Evolutionary conservation across 1,284 basidiomycete species (phyloP).

Genomic region (Amylostereum chailletii): DNA sequence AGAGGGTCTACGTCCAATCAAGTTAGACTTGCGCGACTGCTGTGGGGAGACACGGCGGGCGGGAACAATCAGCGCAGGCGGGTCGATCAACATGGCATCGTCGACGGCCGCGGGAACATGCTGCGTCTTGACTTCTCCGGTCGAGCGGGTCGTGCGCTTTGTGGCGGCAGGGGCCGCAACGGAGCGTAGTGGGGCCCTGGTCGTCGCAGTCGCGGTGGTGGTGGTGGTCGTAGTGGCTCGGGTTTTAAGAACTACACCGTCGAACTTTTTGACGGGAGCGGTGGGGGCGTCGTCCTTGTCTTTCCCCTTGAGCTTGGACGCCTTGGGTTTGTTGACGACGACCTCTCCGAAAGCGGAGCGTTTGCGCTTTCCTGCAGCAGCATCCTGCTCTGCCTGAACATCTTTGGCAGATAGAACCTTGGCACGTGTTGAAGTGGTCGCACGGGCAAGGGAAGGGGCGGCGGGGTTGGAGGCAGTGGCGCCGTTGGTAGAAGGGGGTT

Average conservation of each 20-base stretch:
- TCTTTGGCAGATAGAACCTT: conserved; percentile 18
- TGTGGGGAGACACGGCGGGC: conserved; percentile 7
- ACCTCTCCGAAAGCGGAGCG: conserved; percentile 69
- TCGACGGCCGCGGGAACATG: conserved; percentile 27
- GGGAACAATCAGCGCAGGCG: conserved; percentile 12
- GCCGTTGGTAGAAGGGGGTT: conserved; percentile 38
- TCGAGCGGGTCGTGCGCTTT: conserved; percentile 7
- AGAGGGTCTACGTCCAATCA: not conserved
- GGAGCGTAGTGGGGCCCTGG: conserved; percentile 18
- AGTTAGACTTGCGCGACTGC: conserved; percentile 13
- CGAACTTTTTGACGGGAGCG: conserved; percentile 32
- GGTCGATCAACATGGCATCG: conserved; percentile 55
- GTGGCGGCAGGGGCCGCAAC: conserved; percentile 12
- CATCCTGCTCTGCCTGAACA: conserved; percentile 29
- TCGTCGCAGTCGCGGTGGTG: conserved; percentile 19
- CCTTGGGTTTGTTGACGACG: conserved; percentile 26
- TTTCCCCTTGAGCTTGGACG: conserved; percentile 33
- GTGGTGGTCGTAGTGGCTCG: conserved; percentile 24
- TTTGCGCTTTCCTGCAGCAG: conserved; percentile 55
- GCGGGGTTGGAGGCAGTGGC: conserved; percentile 25
- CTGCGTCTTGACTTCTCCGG: conserved; percentile 28
- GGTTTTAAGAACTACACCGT: conserved; percentile 43
- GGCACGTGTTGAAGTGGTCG: conserved; percentile 31
- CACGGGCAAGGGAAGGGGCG: conserved; percentile 19
- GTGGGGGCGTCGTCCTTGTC: conserved; percentile 25